Base-by-base conservation (phyloP, 805 yeast species). In the Starmerella riodocensis region DNA sequence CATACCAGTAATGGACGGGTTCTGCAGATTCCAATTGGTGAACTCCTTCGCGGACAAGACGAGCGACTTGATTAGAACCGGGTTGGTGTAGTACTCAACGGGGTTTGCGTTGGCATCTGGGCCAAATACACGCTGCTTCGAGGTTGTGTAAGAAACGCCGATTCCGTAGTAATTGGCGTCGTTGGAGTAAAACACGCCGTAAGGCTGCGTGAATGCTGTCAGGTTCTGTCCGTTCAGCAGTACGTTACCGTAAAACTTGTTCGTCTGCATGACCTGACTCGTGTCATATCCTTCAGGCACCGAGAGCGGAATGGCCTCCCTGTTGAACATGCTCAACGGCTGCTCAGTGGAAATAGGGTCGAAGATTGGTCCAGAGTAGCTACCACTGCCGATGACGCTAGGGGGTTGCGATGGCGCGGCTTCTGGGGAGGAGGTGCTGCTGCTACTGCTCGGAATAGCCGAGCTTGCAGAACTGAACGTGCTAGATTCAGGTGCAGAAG, bases 211-310 rank as follows among this genome's bases (percentile, higher is more conserved):
- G 61, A 70, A 79, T 4, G 69, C 70, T 36, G 74, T 68, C 36
- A 65, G 62, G 19, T 64, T 60, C 57, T 75, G 83, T 36, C 58
- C 59, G 18, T 64, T 77, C 18, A 78, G 61, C 47, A 76, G 59
- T 52, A 79, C 53, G 55, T 82, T 81, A 27, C 73, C 70, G 59
- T 71, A 79, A 58, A 81, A 82, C 59, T 79, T 81, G 64, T 82
- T 81, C 19, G 93, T 83, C 52, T 76, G 74, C 43, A 70, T 65
- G 2, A 76, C 63, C 25, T 58, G 69, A 36, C 58, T 53, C 43
- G 65, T 64, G 29, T 61, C 57, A 27, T 70, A 74, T 26, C 72
- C 72, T 3, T 47, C 49, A 16, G 78, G 74, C 29, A 74, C 53
- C 0, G 52, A 48, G 40, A 73, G 55, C 11, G 69, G 69, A 35